Evolutionary conservation across 768 basidiomycete species (phyloP).

Genomic region (Xanthoconium purpureum): DNA sequence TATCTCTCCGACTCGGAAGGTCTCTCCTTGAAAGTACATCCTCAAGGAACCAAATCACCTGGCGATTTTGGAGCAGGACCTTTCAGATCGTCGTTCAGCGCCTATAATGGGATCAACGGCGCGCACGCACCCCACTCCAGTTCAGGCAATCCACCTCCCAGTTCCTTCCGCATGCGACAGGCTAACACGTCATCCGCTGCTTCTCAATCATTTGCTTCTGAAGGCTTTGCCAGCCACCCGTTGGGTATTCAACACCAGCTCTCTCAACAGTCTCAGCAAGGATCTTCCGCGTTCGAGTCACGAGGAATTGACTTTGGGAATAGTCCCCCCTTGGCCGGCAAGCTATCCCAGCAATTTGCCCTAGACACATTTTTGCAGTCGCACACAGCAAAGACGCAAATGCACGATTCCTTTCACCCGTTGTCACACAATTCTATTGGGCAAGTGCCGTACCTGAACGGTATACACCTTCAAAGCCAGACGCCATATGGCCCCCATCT

Average conservation of each 20-base stretch:
- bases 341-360: slow-evolving; percentile 32
- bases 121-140: slow-evolving; percentile 20
- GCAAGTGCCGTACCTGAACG: slow-evolving; percentile 38
- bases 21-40: slow-evolving; percentile 32
- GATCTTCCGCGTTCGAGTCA: slow-evolving; percentile 25
- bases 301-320: slow-evolving; percentile 34
- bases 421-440: slow-evolving; percentile 32
- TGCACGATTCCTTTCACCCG: slow-evolving; percentile 34
- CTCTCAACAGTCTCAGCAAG: slow-evolving; percentile 36
- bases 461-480: slow-evolving; percentile 61
- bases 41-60: slow-evolving; percentile 26
- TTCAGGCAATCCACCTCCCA: slow-evolving; percentile 32
- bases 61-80: slow-evolving; percentile 37
- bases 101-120: slow-evolving; percentile 29
- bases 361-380: slow-evolving; percentile 34
- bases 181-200: slow-evolving; percentile 25
- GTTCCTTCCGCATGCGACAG: slow-evolving; percentile 38
- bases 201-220: slow-evolving; percentile 29
- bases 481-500: slow-evolving; percentile 75
- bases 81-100: slow-evolving; percentile 37
- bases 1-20: slow-evolving; percentile 33
- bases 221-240: slow-evolving; percentile 26
- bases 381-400: slow-evolving; percentile 27
- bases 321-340: slow-evolving; percentile 23
- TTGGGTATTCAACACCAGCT: slow-evolving; percentile 33